Percentiles rank a stretch among this genome's conserved stretches.
Evolutionary conservation across 2,329 filamentous ascomycete species (phyloP).

Genomic region (Pestalotiopsis sp.): DNA sequence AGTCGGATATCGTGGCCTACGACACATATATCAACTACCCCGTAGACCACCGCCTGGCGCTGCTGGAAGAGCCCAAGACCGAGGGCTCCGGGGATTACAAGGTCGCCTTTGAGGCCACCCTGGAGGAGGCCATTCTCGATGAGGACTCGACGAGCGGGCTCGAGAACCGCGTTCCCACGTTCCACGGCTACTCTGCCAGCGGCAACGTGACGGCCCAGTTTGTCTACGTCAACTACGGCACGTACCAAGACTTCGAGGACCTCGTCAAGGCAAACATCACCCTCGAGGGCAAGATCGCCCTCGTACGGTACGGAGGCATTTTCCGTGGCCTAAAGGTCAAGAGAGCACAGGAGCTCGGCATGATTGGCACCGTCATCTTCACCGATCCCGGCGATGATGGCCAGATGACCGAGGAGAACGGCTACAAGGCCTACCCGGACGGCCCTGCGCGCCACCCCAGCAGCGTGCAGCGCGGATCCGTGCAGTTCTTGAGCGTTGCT

Average conservation of each 20-base stretch:
- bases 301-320: conserved; percentile 81
- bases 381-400: conserved; percentile 89
- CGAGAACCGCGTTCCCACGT: conserved; percentile 76
- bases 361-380: conserved; percentile 83
- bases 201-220: conserved; percentile 88
- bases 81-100: conserved; percentile 45
- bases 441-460: conserved; percentile 86
- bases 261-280: conserved; percentile 72
- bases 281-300: conserved; percentile 80
- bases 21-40: conserved; percentile 81
- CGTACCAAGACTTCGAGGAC: conserved; percentile 82
- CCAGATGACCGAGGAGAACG: conserved; percentile 76
- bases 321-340: conserved; percentile 93
- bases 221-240: conserved; percentile 91
- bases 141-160: conserved; percentile 79
- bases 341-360: conserved; percentile 85
- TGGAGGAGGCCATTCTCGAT: conserved; percentile 81
- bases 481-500: conserved; percentile 72
- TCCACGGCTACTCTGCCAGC: conserved; percentile 91
- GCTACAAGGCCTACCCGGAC: conserved; percentile 75
- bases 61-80: conserved; percentile 51
- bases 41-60: conserved; percentile 65
- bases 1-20: conserved; percentile 66
- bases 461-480: conserved; percentile 86
- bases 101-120: conserved; percentile 73